Evolutionary conservation across 78 protist species (phyloP).

Genomic region (Isochrysis galbana): DNA sequence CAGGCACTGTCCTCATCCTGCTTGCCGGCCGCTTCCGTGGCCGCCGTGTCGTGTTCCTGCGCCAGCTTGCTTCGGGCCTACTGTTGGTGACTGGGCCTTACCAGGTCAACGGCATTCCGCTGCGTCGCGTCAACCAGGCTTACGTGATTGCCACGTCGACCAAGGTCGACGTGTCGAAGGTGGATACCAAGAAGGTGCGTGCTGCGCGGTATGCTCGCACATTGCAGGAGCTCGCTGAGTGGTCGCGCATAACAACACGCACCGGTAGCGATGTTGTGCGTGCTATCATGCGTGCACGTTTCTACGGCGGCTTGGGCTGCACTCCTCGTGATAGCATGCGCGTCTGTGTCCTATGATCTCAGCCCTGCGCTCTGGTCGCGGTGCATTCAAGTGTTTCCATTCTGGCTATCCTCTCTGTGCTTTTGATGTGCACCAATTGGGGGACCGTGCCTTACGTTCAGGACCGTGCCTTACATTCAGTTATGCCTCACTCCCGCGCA

Average conservation of each 20-base stretch:
- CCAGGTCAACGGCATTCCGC: conserved; percentile 98
- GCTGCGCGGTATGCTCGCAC: too few relatives aligned
- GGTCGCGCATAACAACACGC: neutral
- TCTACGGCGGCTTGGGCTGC: too few relatives aligned
- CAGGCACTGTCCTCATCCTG: conserved; percentile 96
- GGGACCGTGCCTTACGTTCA: too few relatives aligned
- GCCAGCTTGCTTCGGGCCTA: conserved; percentile 90
- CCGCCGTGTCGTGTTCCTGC: conserved; percentile 91
- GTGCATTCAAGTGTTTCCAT: too few relatives aligned
- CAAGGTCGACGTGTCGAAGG: conserved; percentile 73
- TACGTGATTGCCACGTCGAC: conserved; percentile 97
- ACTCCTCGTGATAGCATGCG: too few relatives aligned
- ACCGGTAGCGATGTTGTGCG: too few relatives aligned
- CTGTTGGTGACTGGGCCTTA: conserved; percentile 96
- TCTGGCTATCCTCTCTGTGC: too few relatives aligned
- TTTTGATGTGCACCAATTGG: too few relatives aligned
- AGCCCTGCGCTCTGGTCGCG: too few relatives aligned
- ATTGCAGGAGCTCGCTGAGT: neutral
- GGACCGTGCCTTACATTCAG: too few relatives aligned
- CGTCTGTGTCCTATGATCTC: too few relatives aligned
- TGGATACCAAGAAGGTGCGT: conserved; percentile 40
- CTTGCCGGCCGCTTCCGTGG: conserved; percentile 96
- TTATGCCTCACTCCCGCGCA: too few relatives aligned
- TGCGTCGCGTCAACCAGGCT: conserved; percentile 94
- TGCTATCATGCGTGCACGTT: neutral